Conservation (phyloP, 345 rosid genomes). For the Ceriops zippeliana region DNA sequence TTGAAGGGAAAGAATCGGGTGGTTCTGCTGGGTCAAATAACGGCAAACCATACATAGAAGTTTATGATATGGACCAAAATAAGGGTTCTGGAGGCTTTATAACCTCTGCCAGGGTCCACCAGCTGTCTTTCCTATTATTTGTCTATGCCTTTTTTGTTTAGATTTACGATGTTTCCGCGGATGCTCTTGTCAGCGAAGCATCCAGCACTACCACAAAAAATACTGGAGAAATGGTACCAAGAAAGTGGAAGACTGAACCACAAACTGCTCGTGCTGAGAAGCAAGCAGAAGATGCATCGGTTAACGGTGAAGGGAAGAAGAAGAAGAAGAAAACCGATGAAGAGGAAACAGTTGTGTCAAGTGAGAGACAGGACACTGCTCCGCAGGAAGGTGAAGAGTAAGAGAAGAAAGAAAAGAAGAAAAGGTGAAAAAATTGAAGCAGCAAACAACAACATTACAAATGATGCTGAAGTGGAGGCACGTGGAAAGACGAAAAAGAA, state of each 20-base stretch:
- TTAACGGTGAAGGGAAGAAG: constrained; percentile 36
- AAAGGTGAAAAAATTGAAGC: constrained; percentile 39
- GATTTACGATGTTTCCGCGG: constrained; percentile 76
- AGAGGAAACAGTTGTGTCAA: constrained; percentile 18
- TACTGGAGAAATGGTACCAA: constrained; percentile 20
- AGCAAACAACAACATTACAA: neutral
- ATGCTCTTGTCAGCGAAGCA: constrained; percentile 47
- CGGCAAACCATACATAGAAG: constrained; percentile 89
- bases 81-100: constrained; percentile 64
- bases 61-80: constrained; percentile 76
- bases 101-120: constrained; percentile 75
- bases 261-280: neutral
- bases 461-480: constrained; percentile 24
- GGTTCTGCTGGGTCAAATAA: constrained; percentile 78
- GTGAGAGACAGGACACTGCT: constrained; percentile 28
- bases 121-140: neutral
- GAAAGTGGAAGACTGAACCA: constrained; percentile 27
- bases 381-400: constrained; percentile 32
- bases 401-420: constrained; percentile 40
- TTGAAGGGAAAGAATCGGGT: constrained; percentile 74
- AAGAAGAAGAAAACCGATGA: constrained; percentile 35
- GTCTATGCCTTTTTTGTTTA: constrained; percentile 18
- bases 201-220: constrained; percentile 26
- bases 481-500: constrained; percentile 37
- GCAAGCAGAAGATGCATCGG: constrained; percentile 16